Conservation (phyloP, 164 flowering plant genomes). For the Kingdonia uniflora region DNA sequence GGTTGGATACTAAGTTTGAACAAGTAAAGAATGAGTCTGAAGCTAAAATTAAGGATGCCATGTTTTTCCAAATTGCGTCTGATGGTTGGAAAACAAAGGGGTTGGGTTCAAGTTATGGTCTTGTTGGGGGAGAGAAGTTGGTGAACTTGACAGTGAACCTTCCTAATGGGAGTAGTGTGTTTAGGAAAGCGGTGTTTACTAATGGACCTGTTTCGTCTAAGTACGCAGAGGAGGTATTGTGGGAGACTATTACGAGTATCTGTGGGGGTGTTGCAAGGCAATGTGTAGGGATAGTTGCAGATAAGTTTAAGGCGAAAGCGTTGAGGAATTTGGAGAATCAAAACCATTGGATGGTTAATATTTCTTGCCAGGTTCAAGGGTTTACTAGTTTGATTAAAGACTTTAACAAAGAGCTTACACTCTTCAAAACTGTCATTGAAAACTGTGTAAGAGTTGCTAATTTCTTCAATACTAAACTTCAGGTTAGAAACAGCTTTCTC, state of each 20-base stretch:
- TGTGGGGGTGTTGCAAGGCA: slow-evolving; percentile 47
- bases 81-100: slow-evolving; percentile 66
- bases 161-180: slow-evolving; percentile 89
- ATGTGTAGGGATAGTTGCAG: slow-evolving; percentile 83
- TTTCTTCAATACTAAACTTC: slow-evolving; percentile 52
- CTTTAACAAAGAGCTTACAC: slow-evolving; percentile 54
- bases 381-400: slow-evolving; percentile 67
- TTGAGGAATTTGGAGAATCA: slow-evolving; percentile 69
- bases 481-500: slow-evolving; percentile 41
- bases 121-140: slow-evolving; percentile 37
- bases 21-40: slow-evolving; percentile 65
- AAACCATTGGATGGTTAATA: slow-evolving; percentile 89
- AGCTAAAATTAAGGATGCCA: slow-evolving; percentile 66
- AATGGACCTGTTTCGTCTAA: slow-evolving; percentile 48
- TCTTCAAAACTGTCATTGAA: slow-evolving; percentile 41
- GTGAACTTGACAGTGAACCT: slow-evolving; percentile 78
- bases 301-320: slow-evolving; percentile 65
- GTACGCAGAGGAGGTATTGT: slow-evolving; percentile 78
- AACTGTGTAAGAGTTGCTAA: slow-evolving; percentile 56
- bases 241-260: slow-evolving; percentile 56
- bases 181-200: slow-evolving; percentile 60
- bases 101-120: slow-evolving; percentile 6
- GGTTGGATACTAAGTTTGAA: slow-evolving; percentile 60
- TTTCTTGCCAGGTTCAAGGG: slow-evolving; percentile 74
- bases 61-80: slow-evolving; percentile 81